Evolutionary conservation across 192 early-diverging fungal species (phyloP), one percentile per base, ranked within the genome.

Genomic region (Allomyces javanicus): DNA sequence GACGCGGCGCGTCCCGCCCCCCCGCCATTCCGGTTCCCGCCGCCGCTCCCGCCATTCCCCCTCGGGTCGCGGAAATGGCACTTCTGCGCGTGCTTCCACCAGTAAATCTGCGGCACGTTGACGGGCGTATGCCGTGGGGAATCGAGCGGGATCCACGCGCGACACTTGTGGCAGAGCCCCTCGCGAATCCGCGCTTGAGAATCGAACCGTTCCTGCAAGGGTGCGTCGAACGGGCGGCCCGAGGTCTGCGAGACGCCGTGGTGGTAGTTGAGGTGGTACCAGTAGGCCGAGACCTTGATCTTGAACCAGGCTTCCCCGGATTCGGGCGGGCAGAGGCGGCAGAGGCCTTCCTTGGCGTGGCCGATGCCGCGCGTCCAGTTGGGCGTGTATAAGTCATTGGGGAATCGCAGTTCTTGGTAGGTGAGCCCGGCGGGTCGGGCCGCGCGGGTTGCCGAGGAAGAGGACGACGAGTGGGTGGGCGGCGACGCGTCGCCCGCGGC

Each of bases 271-370:
- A 78, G 33, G 43, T 45, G 69, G 66, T 78, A 78, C 79, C 79
- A 80, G 63, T 78, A 80, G 25, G 79, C 79, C 44, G 77, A 78
- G 69, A 74, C 75, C 65, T 80, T 80, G 72, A 77, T 75, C 61
- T 73, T 72, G 43, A 69, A 71, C 77, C 77, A 78, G 19, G 70
- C 63, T 26, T 66, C 44, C 12, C 75, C 72, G 11, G 58, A 69
- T 44, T 63, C 65, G 50, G 50, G 50, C 62, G 65, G 69, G 65
- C 79, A 80, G 1, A 73, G 62, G 6, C 75, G 73, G 65, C 79
- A 80, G n/a, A 80, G 68, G 25, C 75, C 79, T 61, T 78, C 77
- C 62, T 80, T 80, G 3, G 64, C 67, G 45, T 71, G 71, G 11
- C 77, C 75, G 10, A 76, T 67, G 23, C 75, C 75, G 62, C 79